These are phyloP conservation scores for Cadophora sp. DNA, from an alignment of 2,329 filamentous ascomycete species.

Conservation along the genomic window DNA sequence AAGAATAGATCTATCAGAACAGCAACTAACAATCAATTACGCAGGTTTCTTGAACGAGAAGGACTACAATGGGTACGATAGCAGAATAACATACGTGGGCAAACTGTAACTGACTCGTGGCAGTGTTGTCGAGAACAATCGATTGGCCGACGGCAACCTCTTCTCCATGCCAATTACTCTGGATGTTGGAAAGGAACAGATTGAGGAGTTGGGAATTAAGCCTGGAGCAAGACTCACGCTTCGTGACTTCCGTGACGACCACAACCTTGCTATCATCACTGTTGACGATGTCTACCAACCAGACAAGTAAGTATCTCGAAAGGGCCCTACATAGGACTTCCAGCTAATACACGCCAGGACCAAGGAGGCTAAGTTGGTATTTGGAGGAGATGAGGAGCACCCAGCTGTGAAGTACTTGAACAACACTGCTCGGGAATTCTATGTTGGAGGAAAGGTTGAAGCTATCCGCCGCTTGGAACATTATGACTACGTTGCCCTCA, in stretches of 20 bases:
- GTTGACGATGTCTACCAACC: conserved; percentile 95
- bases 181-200: conserved; percentile 77
- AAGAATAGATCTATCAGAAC: conserved; percentile 31
- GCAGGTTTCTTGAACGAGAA: conserved; percentile 95
- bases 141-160: conserved; percentile 85
- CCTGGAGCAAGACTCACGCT: conserved; percentile 83
- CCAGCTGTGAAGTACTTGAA: conserved; percentile 92
- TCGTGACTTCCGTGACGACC: conserved; percentile 94
- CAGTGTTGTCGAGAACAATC: conserved; percentile 87
- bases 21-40: conserved; percentile 38
- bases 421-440: conserved; percentile 82
- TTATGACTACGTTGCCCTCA: conserved; percentile 97
- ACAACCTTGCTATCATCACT: conserved; percentile 93
- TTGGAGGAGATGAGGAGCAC: conserved; percentile 89
- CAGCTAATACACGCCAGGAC: conserved; percentile 57
- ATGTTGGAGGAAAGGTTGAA: conserved; percentile 95
- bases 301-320: conserved; percentile 74
- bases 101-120: conserved; percentile 43
- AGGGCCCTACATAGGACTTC: background rate
- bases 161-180: conserved; percentile 98
- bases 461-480: conserved; percentile 95
- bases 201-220: conserved; percentile 79
- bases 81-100: conserved; percentile 9
- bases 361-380: conserved; percentile 92
- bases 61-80: conserved; percentile 87